Evolutionary conservation across 495 filamentous ascomycete species (phyloP), one percentile per base, ranked within the genome.

Genomic region (Astrothelium subdiscretum): DNA sequence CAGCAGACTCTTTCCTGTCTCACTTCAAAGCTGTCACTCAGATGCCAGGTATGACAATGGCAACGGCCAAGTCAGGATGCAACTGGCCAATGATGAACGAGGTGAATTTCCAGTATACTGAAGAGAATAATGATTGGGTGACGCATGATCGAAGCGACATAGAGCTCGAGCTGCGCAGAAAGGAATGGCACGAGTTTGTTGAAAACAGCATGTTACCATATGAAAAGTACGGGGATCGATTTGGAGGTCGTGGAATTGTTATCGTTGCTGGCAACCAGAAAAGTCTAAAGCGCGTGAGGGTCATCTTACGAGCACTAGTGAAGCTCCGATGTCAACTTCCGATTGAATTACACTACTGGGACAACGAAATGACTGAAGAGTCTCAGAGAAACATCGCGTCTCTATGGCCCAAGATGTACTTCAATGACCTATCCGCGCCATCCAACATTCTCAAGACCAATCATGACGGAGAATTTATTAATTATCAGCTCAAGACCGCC

Each of bases 301-400:
- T 69, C 13, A 67, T 73, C 22, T 59, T 71, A 29, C 54, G 71
- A 18, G 57, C 58, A 20, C 58, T 71, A 20, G 35, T n/a, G 1
- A 64, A 54, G 40, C 65, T 71, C 15, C 32, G 42, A 11, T 71
- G 59, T 38, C 58, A 59, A 29, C 32, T 71, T 5, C 68, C 70
- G 4, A 59, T 73, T 18, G 71, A 73, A 65, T 13, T 73, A 20
- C 60, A 71, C 31, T 72, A 65, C 62, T 73, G 67, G 67, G 71
- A 62, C 57, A 57, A 70, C 26, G 70, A 73, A 48, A 42, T 73
- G 62, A 58, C 51, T 15, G 15, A 59, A 18, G 57, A 59, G 10
- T 52, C 60, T 18, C 18, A 40, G 38, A 18, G 59, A 18, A 44
- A 63, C 1, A 60, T 72, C n/a, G 29, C 35, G 18, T 63, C 44